Evolutionary conservation across 2,329 filamentous ascomycete species (phyloP), one percentile per base, ranked within the genome.

Genomic region (Alternaria brassicicola): DNA sequence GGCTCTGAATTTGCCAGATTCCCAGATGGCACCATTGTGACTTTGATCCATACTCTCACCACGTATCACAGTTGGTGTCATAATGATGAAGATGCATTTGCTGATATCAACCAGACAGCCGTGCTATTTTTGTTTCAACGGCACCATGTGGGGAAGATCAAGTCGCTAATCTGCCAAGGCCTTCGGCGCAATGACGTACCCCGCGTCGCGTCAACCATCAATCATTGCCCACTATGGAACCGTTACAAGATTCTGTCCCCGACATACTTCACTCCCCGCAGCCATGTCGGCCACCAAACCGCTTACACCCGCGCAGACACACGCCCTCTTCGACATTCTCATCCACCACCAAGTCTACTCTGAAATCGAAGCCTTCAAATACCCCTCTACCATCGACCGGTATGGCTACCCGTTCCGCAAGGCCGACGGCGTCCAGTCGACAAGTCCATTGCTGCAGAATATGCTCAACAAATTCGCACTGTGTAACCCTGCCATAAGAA

Each of bases 341-440:
- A 83, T 81, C 55, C 83, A 85, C 69, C 78, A 82, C 72, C 81
- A 84, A 66, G 81, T 82, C 38, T 85, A 85, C 75, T 76, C 83
- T 12, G 91, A 95, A 76, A 90, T 92, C 60, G 84, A 89, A 70
- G 84, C 83, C 60, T 92, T 93, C 82, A 91, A 88, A 68, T 77
- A 83, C 35, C 85, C 89, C 0, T 78, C 82, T 2, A 85, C 87
- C 26, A 88, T 93, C 58, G 81, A 84, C 57, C 76, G 81, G 21
- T 93, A 92, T 78, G 90, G 91, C 13, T 86, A 85, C 62, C 91
- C 91, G 0, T 93, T 93, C 75, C 78, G 76, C 57, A 81, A 73
- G 63, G 73, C 65, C 30, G 71, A 78, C 30, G 71, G 75, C 59
- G 71, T 73, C 33, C 85, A 85, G 7, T 82, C 84, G 1, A 79